Conservation (phyloP, 305 asterid species). For the Salvia sclarea region DNA sequence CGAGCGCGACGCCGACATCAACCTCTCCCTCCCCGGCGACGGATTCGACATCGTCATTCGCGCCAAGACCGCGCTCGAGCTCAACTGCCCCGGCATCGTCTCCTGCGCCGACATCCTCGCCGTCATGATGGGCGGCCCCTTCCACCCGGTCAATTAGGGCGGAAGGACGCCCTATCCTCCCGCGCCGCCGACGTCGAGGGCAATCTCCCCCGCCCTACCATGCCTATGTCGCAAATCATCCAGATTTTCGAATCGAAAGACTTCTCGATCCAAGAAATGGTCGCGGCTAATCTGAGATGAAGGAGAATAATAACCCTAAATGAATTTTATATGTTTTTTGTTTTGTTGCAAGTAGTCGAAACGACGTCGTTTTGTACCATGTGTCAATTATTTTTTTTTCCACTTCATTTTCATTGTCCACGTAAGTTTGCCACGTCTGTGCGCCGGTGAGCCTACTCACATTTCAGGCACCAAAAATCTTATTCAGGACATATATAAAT, state of each 20-base stretch:
- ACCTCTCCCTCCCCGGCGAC: constrained; percentile 93
- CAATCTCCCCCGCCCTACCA: constrained; percentile 64
- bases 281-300: no score
- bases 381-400: no score
- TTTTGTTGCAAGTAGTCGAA: no score
- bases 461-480: no score
- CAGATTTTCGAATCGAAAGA: constrained; percentile 56
- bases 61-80: constrained; percentile 83
- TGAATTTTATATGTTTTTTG: no score
- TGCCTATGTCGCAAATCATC: constrained; percentile 59
- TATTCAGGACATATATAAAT: no score
- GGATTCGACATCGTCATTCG: constrained; percentile 88
- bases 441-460: no score
- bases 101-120: constrained; percentile 91
- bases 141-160: constrained; percentile 64
- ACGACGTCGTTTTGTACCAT: no score
- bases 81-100: constrained; percentile 78
- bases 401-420: no score
- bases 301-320: no score
- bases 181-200: constrained; percentile 59
- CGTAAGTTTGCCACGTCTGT: no score
- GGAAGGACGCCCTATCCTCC: constrained; percentile 61
- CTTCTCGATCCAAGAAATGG: constrained; percentile 73
- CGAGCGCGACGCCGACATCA: constrained; percentile 90
- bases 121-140: constrained; percentile 85